Base-by-base conservation (phyloP, 1,284 basidiomycete species). In the Tilletia caries region DNA sequence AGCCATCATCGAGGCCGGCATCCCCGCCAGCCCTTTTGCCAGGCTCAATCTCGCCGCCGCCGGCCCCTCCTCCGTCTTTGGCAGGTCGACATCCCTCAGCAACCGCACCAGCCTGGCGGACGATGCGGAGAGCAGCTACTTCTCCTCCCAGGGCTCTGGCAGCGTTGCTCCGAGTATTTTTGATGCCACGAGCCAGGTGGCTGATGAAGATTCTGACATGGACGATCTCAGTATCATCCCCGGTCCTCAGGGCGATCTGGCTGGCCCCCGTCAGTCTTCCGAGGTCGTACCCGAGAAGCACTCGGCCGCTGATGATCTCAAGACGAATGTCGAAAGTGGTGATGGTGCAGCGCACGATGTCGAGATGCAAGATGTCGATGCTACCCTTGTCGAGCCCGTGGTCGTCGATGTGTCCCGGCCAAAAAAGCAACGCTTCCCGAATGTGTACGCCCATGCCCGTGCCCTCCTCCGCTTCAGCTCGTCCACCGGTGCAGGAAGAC, bases 391-490 rank as follows among this genome's bases (percentile, higher is more conserved):
- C 48, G 23, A 25, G 1, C 20, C 48, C 23, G 48, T n/a, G 13
- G 23, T 54, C 52, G 52, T 29, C 25, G 23, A 18, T 1, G 3
- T 23, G 15, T 1, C 1, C 12, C 46, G 20, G 25, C 46, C 46
- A 20, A 54, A 54, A 15, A 41, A 41, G 37, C 37, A 10, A 2
- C 48, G 48, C 13, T 78, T 71, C 67, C 70, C 79, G 37, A 80
- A 83, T 74, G 71, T 84, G 32, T 84, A 83, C 68, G 79, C 81
- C 0, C 82, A 83, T 67, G 84, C 84, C n/a, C 72, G 81, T 20
- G 72, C 82, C 1, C 69, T 84, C 4, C 78, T 85, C 37, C 79
- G 82, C 33, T 81, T 72, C 71, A 78, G 67, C 54, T 76, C 74
- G 13, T 73, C 65, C 32, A 75, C 69, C 33, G 73, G 70, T 44